Conservation (phyloP, 2,329 filamentous ascomycete species). For the Arthrobotrys musiformis region DNA sequence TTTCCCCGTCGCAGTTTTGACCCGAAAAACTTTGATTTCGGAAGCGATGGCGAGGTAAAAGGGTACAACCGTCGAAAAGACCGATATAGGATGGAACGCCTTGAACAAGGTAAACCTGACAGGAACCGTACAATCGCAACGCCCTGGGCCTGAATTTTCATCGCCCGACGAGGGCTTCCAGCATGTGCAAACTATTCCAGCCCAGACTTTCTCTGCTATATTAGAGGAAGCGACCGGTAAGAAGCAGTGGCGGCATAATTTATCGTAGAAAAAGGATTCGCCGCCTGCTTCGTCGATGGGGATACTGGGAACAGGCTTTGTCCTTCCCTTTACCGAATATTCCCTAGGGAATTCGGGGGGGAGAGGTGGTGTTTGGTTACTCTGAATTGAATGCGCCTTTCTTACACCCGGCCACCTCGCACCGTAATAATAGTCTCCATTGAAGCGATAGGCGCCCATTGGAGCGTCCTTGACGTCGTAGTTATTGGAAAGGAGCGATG, state of each 20-base stretch:
- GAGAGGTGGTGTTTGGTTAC: background rate
- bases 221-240: too few species aligned
- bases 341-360: background rate
- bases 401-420: background rate
- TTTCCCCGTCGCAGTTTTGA: too few species aligned
- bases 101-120: too few species aligned
- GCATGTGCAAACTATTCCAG: too few species aligned
- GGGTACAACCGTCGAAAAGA: too few species aligned
- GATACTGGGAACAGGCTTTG: background rate
- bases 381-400: background rate
- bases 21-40: too few species aligned
- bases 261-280: background rate
- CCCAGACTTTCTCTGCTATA: too few species aligned
- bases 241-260: background rate
- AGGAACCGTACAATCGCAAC: too few species aligned
- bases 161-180: too few species aligned
- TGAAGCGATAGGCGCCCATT: background rate
- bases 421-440: background rate
- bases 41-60: too few species aligned
- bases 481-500: background rate
- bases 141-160: too few species aligned
- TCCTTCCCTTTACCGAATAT: background rate
- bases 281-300: background rate
- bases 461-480: background rate
- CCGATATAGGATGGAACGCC: too few species aligned